phyloP scores from a whole-genome alignment of 345 rosid genomes.

The Gossypium bickii region DNA sequence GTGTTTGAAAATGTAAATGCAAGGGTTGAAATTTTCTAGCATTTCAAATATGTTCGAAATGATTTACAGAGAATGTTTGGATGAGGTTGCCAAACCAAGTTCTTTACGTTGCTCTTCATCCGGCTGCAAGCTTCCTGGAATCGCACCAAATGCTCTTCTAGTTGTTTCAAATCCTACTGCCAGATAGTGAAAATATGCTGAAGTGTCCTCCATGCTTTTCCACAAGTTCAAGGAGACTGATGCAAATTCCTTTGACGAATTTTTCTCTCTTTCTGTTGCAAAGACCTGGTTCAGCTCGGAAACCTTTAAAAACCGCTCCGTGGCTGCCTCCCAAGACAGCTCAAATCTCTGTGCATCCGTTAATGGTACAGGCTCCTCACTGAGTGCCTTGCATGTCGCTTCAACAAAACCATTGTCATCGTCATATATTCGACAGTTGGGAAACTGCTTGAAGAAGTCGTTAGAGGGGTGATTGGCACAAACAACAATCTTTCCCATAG shows the following conservation, averaged over 20 bases:
- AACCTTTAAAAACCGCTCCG: conserved; percentile 61
- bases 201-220: conserved; percentile 57
- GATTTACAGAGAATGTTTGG: conserved; percentile 3
- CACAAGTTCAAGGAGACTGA: conserved; percentile 43
- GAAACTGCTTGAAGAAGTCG: conserved; percentile 67
- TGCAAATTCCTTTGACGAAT: conserved; percentile 35
- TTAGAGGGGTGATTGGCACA: conserved; percentile 53
- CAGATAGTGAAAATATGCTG: conserved; percentile 61
- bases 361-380: conserved; percentile 59
- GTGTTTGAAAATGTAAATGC: not conserved
- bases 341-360: conserved; percentile 63
- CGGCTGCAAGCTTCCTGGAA: conserved; percentile 72
- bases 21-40: not conserved
- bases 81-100: conserved; percentile 52
- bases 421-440: conserved; percentile 59
- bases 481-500: conserved; percentile 76
- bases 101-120: conserved; percentile 74
- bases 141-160: conserved; percentile 78
- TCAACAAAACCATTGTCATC: conserved; percentile 49
- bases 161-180: conserved; percentile 73
- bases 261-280: conserved; percentile 11
- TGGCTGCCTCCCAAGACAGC: conserved; percentile 91
- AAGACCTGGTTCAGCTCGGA: conserved; percentile 36
- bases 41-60: not conserved
- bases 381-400: conserved; percentile 52